Evolutionary conservation across 257 asterid species (phyloP).

Genomic region (Scutellaria baicalensis): DNA sequence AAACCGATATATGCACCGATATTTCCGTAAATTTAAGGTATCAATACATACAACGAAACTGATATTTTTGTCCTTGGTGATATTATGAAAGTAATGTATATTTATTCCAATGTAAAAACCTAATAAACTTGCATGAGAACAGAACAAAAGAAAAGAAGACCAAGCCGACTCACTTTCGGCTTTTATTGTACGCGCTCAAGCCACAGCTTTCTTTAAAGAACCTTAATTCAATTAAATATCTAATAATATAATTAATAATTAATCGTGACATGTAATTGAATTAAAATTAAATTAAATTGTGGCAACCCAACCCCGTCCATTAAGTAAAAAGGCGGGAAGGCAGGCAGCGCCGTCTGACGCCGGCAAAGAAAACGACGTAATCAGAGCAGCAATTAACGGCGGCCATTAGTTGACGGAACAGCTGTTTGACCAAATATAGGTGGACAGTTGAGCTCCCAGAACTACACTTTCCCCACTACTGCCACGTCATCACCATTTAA

Average conservation of each 20-base stretch:
- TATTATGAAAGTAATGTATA: too few relatives aligned
- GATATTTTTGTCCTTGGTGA: too few relatives aligned
- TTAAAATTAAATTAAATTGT: neutral
- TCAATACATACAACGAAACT: too few relatives aligned
- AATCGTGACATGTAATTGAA: neutral
- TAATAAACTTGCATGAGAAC: neutral
- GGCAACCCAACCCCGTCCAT: constrained; percentile 8
- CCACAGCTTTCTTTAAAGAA: neutral
- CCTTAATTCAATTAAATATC: neutral
- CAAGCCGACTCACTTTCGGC: neutral
- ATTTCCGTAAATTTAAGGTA: too few relatives aligned
- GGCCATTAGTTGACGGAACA: constrained; percentile 28
- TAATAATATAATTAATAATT: neutral
- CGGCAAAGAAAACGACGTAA: constrained; percentile 29
- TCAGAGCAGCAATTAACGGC: constrained; percentile 18
- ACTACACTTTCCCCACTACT: constrained; percentile 4
- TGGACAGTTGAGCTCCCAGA: constrained; percentile 25
- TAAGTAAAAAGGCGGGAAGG: constrained; percentile 25
- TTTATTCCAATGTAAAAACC: too few relatives aligned
- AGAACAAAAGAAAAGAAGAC: neutral
- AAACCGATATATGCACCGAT: too few relatives aligned
- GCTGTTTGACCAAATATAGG: constrained; percentile 20
- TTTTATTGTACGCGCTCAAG: neutral
- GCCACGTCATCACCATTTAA: too few relatives aligned
- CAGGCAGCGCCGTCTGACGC: constrained; percentile 29